Conservation (phyloP, 208 protist species). For the Naegleria lovaniensis region DNA sequence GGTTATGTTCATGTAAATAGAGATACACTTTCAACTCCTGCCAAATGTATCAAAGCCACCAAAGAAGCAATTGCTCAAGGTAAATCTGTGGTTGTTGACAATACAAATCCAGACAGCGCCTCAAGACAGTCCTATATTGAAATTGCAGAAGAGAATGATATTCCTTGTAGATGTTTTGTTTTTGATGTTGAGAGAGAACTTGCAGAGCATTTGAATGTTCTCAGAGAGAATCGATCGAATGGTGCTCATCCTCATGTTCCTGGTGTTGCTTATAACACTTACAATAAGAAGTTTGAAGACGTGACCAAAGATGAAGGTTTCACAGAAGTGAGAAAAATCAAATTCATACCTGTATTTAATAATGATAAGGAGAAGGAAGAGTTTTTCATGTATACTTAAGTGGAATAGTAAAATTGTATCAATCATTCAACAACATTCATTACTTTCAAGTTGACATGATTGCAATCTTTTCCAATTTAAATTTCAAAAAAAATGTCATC, state of each 20-base stretch:
- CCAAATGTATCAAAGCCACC: slow-evolving; percentile 55
- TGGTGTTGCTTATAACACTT: slow-evolving; percentile 48
- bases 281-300: slow-evolving; percentile 43
- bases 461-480: no score
- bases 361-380: slow-evolving; percentile 18
- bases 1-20: slow-evolving; percentile 70
- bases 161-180: slow-evolving; percentile 60
- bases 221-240: slow-evolving; percentile 31
- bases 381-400: slow-evolving; percentile 35
- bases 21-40: slow-evolving; percentile 63
- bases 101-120: slow-evolving; percentile 64
- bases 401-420: no score
- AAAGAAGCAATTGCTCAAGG: slow-evolving; percentile 49
- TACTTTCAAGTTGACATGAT: no score
- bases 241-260: slow-evolving; percentile 37
- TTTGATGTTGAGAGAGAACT: slow-evolving; percentile 55
- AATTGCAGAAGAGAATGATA: slow-evolving; percentile 40
- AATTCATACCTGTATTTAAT: slow-evolving; percentile 46
- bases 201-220: slow-evolving; percentile 61
- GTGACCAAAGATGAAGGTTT: slow-evolving; percentile 46
- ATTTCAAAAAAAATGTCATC: no score
- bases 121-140: slow-evolving; percentile 58
- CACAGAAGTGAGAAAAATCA: slow-evolving; percentile 37
- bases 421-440: no score
- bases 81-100: slow-evolving; percentile 75